These are phyloP conservation scores for Kitagawia praeruptora DNA, from an alignment of 129 eudicot species.

Conservation along the genomic window DNA sequence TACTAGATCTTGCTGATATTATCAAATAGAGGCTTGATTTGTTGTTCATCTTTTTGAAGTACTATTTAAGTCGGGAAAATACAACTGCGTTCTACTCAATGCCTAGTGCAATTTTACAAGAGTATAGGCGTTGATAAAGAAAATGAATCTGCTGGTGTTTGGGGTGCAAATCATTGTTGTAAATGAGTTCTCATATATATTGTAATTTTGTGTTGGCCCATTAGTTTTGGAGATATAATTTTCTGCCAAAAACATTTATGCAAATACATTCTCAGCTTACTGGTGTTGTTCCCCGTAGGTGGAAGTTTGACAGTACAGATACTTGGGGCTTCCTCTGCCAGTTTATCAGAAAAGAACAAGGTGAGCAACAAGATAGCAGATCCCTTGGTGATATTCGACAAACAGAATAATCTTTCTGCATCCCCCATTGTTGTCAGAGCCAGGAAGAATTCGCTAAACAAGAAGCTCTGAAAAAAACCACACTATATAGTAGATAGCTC, in stretches of 20 bases:
- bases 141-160: neutral
- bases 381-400: conserved; percentile 24
- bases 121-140: neutral
- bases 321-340: conserved; percentile 51
- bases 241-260: neutral
- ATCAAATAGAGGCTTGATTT: neutral
- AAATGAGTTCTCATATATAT: neutral
- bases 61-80: neutral
- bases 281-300: conserved; percentile 27
- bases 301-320: conserved; percentile 85
- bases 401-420: conserved; percentile 34
- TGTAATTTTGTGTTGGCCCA: neutral
- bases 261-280: neutral
- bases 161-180: neutral
- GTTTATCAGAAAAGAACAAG: conserved; percentile 16
- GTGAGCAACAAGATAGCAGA: conserved; percentile 19
- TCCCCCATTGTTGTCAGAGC: conserved; percentile 45
- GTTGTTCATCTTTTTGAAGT: neutral
- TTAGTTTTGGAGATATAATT: neutral
- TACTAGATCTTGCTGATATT: neutral
- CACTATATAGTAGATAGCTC: neutral
- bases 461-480: conserved; percentile 17
- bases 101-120: neutral
- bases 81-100: neutral
- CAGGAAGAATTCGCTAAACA: conserved; percentile 36